Conservation (phyloP, 2,329 filamentous ascomycete species). For the Geoglossum cookeanum region DNA sequence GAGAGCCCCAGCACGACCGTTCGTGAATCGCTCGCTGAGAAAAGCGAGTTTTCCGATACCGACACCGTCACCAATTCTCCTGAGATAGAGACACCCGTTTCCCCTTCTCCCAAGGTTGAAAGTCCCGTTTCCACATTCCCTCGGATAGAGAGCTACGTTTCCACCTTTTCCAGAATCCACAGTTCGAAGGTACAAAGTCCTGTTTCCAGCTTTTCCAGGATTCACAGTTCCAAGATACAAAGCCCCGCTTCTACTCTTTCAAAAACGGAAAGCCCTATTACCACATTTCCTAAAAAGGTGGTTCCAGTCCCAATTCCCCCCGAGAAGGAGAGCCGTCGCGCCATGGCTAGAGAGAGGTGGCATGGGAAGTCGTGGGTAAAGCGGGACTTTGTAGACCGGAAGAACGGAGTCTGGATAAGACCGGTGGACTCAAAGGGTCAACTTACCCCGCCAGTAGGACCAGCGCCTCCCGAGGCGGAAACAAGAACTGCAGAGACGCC, state of each 20-base stretch:
- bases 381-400: not conserved
- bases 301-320: not conserved
- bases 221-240: not conserved
- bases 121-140: not conserved
- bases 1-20: not conserved
- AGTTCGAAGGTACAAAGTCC: not conserved
- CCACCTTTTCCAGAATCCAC: not conserved
- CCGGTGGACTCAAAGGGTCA: not conserved
- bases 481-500: not conserved
- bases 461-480: not conserved
- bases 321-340: not conserved
- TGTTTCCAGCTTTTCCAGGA: not conserved
- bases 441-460: not conserved
- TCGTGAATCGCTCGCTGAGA: not conserved
- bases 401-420: not conserved
- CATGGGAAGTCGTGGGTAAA: not conserved
- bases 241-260: not conserved
- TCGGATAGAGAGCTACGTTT: not conserved
- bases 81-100: not conserved
- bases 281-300: not conserved
- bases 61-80: not conserved
- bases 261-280: not conserved
- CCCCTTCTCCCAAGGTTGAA: not conserved
- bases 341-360: not conserved
- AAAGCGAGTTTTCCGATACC: not conserved